Percentiles rank a stretch among this genome's conserved stretches.
Evolutionary conservation across 2,329 filamentous ascomycete species (phyloP).

Genomic region (Xylariaceae sp.): DNA sequence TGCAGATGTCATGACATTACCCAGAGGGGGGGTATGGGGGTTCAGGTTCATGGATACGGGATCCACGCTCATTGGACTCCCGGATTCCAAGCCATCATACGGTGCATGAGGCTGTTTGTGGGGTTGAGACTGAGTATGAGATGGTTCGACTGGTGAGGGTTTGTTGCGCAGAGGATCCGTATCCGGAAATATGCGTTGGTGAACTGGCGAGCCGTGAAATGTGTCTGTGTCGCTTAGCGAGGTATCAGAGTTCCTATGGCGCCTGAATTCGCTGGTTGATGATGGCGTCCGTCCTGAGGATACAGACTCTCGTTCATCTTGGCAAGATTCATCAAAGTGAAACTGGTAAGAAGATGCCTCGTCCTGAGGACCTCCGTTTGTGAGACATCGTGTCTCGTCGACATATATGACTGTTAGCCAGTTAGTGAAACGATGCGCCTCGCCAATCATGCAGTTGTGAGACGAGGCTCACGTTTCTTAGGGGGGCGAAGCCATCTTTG

Average conservation of each 20-base stretch:
- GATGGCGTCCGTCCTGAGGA: conserved; percentile 2
- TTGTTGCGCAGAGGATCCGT: conserved; percentile 1
- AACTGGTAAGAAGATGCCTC: conserved; percentile 15
- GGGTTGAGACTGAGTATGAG: not conserved
- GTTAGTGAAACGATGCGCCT: not conserved
- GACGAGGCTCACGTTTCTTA: conserved; percentile 18
- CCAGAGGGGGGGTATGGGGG: conserved; percentile 7
- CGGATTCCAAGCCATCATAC: conserved; percentile 4
- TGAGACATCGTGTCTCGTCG: conserved; percentile 25
- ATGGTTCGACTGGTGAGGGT: too few relatives aligned
- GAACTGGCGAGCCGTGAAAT: conserved; percentile 3
- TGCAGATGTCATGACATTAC: conserved; percentile 10
- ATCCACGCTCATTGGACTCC: conserved; percentile 7
- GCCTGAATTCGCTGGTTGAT: conserved; percentile 1
- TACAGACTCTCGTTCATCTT: conserved; percentile 10
- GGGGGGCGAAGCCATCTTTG: conserved; percentile 28
- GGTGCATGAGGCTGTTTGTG: conserved; percentile 1
- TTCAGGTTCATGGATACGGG: conserved; percentile 2
- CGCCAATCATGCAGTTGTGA: not conserved
- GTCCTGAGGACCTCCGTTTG: conserved; percentile 18
- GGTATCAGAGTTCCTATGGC: not conserved
- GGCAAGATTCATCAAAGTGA: conserved; percentile 12
- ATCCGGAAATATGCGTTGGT: conserved; percentile 2
- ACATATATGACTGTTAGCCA: conserved; percentile 26
- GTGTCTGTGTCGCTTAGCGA: not conserved